Evolutionary conservation across 345 rosid species (phyloP), one percentile per base, ranked within the genome.

Genomic region (Punica granatum): DNA sequence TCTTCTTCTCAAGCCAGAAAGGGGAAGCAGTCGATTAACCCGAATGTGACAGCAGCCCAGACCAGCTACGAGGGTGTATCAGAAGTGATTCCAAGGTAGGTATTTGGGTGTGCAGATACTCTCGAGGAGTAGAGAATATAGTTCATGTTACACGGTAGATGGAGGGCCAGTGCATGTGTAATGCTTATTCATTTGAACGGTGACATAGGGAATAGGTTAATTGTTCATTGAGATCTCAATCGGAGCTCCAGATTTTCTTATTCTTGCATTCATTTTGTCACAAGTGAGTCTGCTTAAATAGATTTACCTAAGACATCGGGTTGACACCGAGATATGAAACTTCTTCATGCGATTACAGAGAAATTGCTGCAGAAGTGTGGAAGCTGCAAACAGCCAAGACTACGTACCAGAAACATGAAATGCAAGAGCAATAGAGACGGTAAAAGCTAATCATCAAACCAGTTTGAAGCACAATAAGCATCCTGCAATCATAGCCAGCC

Each of bases 1-100:
- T 76, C 86, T 0, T 85, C 90, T 68, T 85, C 90, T 18, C 74
- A 23, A 16, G 75, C 72, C 66, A 77, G 73, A 51, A 87, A 76
- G 67, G 84, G 85, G 53, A 85, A 83, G 73, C 70, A 76, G 65
- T 75, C 76, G 2, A 66, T 34, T 19, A n/a, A 77, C 68, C 71
- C 58, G 51, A 78, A 69, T 44, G 71, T 67, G 44, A 71, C 70
- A 26, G 78, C 82, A 3, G 62, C 73, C 14, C 46, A 73, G 23
- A 60, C 66, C 64, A 66, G 75, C 56, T 61, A 67, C 60, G 70
- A 73, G 14, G 72, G 73, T 68, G 67, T 77, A 35, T 76, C 86
- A 63, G 75, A 86, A 75, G 58, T 92, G 74, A 74, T 75, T 77
- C 98, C 98, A 3, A 82, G 96, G 73, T 92, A 83, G 84, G 58